Base-by-base conservation (phyloP, 371 early-diverging fungal genomes). In the Coemansia sp. region DNA sequence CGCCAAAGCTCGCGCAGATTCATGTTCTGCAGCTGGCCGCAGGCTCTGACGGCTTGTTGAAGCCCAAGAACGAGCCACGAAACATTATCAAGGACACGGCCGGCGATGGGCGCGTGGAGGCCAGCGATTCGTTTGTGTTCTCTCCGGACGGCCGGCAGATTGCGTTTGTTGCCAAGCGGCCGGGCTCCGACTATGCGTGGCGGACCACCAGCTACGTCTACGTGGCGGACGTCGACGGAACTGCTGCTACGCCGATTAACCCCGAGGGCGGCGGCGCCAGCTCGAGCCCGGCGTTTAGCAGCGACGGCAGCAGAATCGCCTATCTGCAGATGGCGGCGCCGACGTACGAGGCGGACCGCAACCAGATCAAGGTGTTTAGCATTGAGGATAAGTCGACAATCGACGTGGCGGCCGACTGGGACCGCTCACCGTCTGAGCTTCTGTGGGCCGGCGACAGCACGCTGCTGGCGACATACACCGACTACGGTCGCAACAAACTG, bases 341-440 rank as follows among this genome's bases (percentile, higher is more conserved):
- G 5, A 80, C 86, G 42, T 90, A 93, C 59, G 93, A 94, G 76
- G 76, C 92, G 0, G 94, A 92, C 61, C 85, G 86, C 52, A 90
- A 89, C 69, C 83, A 82, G 16, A 86, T 94, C 38, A 69, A 85
- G 39, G 16, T 90, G 16, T 84, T 86, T 59, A 79, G 86, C 54
- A 77, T 79, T 16, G 43, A 31, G 0, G 26, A 33, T 0, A 47
- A 76, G n/a, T 78, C 80, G 0, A 75, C 78, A 9, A 58, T 56
- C 0, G 54, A 69, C 3, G 63, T 90, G 30, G 86, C 83, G 35
- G 59, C 77, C 6, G 57, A 81, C 42, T 90, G 91, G 90, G 85
- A 90, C 57, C 78, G 85, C 20, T 85, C 84, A 40, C 89, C 89
- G 2, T 77, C 81, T 33, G 71, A 80, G 34, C 47, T 91, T 16